Conservation (phyloP, 2,329 filamentous ascomycete species). For the Incumbomyces delicatus region DNA sequence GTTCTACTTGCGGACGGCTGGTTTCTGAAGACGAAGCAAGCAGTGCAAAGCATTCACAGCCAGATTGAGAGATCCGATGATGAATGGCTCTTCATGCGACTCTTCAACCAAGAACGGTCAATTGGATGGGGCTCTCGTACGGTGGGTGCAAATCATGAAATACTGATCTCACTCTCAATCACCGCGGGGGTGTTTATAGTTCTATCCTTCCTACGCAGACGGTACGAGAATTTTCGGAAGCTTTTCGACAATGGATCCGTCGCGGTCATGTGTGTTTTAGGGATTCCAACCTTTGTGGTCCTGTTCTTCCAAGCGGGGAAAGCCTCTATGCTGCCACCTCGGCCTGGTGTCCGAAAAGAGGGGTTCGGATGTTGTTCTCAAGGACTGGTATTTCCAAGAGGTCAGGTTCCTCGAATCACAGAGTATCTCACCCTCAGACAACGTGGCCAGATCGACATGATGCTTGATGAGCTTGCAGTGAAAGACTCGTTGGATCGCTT, state of each 20-base stretch:
- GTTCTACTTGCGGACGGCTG: slow-evolving; percentile 30
- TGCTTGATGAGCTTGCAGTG: slow-evolving; percentile 23
- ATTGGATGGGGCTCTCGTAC: too few species aligned
- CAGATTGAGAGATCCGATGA: background rate
- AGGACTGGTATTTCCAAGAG: slow-evolving; percentile 24
- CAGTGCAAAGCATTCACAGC: slow-evolving; percentile 12
- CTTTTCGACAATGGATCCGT: too few species aligned
- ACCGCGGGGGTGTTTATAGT: too few species aligned
- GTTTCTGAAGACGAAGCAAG: slow-evolving; percentile 24
- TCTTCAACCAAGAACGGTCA: slow-evolving; percentile 27
- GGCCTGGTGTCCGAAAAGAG: slow-evolving; percentile 10
- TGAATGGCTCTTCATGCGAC: slow-evolving; percentile 25
- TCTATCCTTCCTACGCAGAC: too few species aligned
- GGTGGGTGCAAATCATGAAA: too few species aligned
- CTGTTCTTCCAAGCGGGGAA: too few species aligned
- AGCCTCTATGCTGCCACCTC: slow-evolving; percentile 19
- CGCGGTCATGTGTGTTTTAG: too few species aligned
- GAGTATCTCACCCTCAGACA: slow-evolving; percentile 12
- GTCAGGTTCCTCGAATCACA: slow-evolving; percentile 16
- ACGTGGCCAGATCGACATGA: slow-evolving; percentile 21
- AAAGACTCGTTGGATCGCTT: background rate
- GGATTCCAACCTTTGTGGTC: too few species aligned
- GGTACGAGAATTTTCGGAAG: too few species aligned
- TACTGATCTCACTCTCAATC: too few species aligned
- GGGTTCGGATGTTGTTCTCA: slow-evolving; percentile 27